Base-by-base conservation (phyloP, 2,329 filamentous ascomycete genomes). In the Orbilia brochopaga region DNA sequence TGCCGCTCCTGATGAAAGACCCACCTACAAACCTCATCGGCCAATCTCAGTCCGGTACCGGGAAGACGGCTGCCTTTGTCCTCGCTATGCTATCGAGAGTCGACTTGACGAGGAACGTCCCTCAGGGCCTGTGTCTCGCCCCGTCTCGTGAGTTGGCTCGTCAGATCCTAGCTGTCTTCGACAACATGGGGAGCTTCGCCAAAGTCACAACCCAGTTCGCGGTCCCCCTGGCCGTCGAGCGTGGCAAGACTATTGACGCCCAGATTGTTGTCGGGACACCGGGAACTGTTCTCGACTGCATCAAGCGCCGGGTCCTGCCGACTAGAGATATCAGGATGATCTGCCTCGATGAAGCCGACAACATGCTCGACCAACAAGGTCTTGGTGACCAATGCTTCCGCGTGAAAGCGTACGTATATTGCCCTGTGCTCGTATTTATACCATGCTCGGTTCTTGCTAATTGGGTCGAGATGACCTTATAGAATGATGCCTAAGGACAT, bases 31-130 rank as follows among this genome's bases (percentile, higher is more conserved):
- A 97, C 81, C 90, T 99, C 85, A 93, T 99, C 78, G 94, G 92
- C 2, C 94, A 99, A 81, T 99, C 94, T n/a, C 94, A 99, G 80
- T 99, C 94, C 1, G 94, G 94, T 76, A 99, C 94, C 19, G 94
- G 94, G 78, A 99, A 99, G 83, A 99, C 94, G 0, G 94, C 92
- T 19, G 94, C 94, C 21, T 99, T 99, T 79, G 90, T 94, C 51
- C 88, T 96, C 73, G 96, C 96, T 73, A 90, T 96, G 72, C 85
- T 99, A 44, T 90, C 90, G 67, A 91, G 94, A 74, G 81, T 97
- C 78, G 91, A 99, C 78, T 85, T 92, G 67, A 82, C 78, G 57
- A 84, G 85, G 74, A 84, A 87, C 19, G 81, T 86, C 27, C 83
- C 85, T 74, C 94, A 99, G 81, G 92, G 92, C 13, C 82, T 99